Conservation (phyloP, 1,284 basidiomycete genomes). For the Ceratobasidium sp. region DNA sequence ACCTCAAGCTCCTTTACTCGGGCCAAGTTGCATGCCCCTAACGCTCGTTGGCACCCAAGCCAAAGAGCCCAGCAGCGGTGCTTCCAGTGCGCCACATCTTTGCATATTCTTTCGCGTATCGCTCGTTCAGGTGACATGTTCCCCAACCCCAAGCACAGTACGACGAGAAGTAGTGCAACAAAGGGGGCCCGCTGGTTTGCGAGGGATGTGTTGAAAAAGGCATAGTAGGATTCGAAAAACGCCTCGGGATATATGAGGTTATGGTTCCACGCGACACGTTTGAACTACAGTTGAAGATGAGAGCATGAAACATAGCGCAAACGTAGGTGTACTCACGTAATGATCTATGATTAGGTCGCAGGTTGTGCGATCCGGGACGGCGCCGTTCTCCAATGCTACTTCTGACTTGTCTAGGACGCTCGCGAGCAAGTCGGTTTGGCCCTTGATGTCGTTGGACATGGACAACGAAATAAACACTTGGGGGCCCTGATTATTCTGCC, state of each 20-base stretch:
- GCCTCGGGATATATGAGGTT: conserved; percentile 40
- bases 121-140: conserved; percentile 41
- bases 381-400: conserved; percentile 13
- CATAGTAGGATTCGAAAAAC: conserved; percentile 40
- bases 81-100: conserved; percentile 41
- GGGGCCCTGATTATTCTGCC: not conserved
- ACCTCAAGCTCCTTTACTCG: conserved; percentile 39
- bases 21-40: conserved; percentile 39
- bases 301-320: not conserved
- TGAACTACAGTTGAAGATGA: conserved; percentile 15
- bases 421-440: not conserved
- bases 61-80: conserved; percentile 41
- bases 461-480: conserved; percentile 26
- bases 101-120: conserved; percentile 33
- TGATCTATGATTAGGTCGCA: conserved; percentile 40
- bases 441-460: not conserved
- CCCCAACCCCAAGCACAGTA: conserved; percentile 39
- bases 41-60: conserved; percentile 40
- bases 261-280: conserved; percentile 43
- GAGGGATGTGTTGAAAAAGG: conserved; percentile 38
- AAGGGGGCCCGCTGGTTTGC: conserved; percentile 33
- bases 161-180: conserved; percentile 43
- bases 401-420: conserved; percentile 18
- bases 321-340: conserved; percentile 40
- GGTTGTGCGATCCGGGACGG: conserved; percentile 12